Evolutionary conservation across 139 green algal species (phyloP).

Genomic region (Closterium sp.): DNA sequence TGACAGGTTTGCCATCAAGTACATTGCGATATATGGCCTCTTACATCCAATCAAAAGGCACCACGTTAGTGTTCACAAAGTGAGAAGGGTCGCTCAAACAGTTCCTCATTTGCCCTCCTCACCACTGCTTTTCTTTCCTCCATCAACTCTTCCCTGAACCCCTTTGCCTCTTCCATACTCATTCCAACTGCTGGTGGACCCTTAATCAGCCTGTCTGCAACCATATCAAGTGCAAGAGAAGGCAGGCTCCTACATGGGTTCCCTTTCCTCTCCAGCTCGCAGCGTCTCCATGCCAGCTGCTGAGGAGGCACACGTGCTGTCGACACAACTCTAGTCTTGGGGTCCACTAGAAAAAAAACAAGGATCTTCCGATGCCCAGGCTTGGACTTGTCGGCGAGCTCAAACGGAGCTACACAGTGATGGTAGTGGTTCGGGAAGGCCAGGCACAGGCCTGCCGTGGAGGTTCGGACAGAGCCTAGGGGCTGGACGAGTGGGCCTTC

Average conservation of each 20-base stretch:
- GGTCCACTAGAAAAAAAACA: neutral
- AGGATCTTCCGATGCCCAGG: neutral
- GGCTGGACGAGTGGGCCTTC: neutral
- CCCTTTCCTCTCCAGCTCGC: neutral
- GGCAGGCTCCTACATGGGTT: neutral
- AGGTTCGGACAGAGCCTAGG: neutral
- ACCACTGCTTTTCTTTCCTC: neutral
- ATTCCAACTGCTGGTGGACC: neutral
- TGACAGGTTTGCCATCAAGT: too few relatives aligned
- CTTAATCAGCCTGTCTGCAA: neutral
- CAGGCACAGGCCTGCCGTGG: neutral
- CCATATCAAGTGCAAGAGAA: neutral
- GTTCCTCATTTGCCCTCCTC: neutral
- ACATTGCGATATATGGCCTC: neutral
- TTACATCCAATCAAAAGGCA: too few relatives aligned
- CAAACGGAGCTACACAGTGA: neutral
- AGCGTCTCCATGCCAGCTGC: neutral
- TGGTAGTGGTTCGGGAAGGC: neutral
- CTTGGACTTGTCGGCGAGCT: neutral
- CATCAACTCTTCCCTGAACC: neutral
- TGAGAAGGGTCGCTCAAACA: neutral
- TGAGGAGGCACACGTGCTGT: neutral
- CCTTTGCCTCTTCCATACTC: neutral
- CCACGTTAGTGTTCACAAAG: neutral
- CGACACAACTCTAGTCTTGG: neutral